Evolutionary conservation across 345 rosid species (phyloP).

Genomic region (Gossypium herbaceum): DNA sequence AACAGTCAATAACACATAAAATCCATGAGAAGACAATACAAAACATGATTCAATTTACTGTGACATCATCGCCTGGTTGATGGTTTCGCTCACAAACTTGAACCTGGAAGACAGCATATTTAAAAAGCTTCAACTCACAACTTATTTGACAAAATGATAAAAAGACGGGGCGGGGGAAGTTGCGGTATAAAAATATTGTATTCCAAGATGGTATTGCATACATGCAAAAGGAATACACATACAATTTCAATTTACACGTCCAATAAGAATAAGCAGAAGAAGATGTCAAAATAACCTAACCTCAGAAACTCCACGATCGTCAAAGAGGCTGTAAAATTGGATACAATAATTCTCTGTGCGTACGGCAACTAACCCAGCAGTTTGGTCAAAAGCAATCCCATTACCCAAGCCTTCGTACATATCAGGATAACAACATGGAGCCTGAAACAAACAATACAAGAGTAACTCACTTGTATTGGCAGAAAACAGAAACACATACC

Average conservation of each 20-base stretch:
- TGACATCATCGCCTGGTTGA: slow-evolving; percentile 88
- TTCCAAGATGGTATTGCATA: not conserved
- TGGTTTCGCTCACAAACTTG: slow-evolving; percentile 97
- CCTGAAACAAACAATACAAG: slow-evolving; percentile 42
- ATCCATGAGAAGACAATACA: not conserved
- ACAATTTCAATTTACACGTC: not conserved
- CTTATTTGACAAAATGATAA: not conserved
- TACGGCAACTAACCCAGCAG: slow-evolving; percentile 71
- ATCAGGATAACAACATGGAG: slow-evolving; percentile 60
- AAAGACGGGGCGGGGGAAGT: not conserved
- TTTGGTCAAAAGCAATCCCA: slow-evolving; percentile 64
- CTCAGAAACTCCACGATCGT: slow-evolving; percentile 82
- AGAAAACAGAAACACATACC: not conserved
- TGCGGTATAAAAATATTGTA: not conserved
- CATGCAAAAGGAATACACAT: not conserved
- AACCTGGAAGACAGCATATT: slow-evolving; percentile 44
- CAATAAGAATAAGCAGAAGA: not conserved
- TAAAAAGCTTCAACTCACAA: slow-evolving; percentile 15
- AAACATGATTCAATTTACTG: slow-evolving; percentile 43
- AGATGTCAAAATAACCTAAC: slow-evolving; percentile 30
- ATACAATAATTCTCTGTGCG: slow-evolving; percentile 72
- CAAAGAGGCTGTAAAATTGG: slow-evolving; percentile 79
- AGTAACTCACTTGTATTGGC: not conserved
- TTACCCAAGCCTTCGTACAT: slow-evolving; percentile 36
- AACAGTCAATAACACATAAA: not conserved